phyloP scores from a whole-genome alignment of 352 stramenopile genomes.

The Phytophthora cryptogea region DNA sequence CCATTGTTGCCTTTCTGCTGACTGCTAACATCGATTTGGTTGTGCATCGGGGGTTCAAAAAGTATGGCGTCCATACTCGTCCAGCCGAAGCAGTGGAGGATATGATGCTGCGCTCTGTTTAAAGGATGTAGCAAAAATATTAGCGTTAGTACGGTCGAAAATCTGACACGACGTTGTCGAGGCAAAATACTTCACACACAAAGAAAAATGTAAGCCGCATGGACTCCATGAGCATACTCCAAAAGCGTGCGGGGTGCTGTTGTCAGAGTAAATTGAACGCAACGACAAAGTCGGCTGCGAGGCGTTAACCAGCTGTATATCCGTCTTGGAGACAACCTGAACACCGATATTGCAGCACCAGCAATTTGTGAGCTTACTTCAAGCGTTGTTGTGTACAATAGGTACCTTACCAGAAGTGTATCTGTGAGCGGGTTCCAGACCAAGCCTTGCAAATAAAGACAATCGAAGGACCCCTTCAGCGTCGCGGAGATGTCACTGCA shows the following conservation, averaged over 20 bases:
- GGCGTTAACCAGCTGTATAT: constrained; percentile 34
- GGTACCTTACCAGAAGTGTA: constrained; percentile 38
- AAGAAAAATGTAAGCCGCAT: constrained; percentile 43
- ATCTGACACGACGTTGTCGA: neutral
- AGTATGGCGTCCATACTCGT: constrained; percentile 18
- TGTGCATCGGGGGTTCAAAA: constrained; percentile 11
- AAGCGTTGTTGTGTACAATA: neutral
- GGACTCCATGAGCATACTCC: constrained; percentile 49
- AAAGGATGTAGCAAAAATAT: neutral
- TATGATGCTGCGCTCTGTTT: constrained; percentile 23
- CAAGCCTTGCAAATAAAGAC: constrained; percentile 31
- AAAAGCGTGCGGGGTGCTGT: constrained; percentile 16
- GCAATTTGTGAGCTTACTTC: neutral
- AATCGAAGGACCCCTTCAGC: constrained; percentile 16
- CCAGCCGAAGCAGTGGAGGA: constrained; percentile 40
- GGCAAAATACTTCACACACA: constrained; percentile 28
- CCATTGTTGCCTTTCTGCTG: constrained; percentile 10
- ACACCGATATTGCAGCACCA: neutral
- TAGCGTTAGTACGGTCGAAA: constrained; percentile 1
- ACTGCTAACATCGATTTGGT: constrained; percentile 23
- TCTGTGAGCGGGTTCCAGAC: constrained; percentile 42
- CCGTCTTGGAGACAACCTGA: constrained; percentile 39
- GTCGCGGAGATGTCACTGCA: constrained; percentile 19
- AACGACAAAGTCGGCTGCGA: constrained; percentile 11
- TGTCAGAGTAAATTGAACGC: constrained; percentile 22